Evolutionary conservation across 2,329 filamentous ascomycete genomes (phyloP).

Genomic region (Diaporthe destruens): DNA sequence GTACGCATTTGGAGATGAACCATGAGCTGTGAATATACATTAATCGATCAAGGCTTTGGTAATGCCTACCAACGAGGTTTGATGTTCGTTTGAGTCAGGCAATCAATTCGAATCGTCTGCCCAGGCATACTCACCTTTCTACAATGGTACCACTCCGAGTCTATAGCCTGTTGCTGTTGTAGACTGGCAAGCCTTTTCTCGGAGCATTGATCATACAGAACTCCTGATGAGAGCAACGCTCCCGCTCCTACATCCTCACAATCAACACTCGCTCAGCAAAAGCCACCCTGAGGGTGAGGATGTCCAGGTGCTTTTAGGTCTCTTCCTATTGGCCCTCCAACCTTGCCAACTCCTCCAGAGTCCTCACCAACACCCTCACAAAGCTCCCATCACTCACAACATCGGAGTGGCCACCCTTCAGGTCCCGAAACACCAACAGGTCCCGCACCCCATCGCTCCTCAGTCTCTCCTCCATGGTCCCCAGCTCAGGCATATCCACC

Average conservation of each 20-base stretch:
- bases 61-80: not conserved
- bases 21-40: not conserved
- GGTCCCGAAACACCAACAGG: constrained; percentile 57
- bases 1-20: too few relatives aligned
- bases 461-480: constrained; percentile 66
- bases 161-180: too few relatives aligned
- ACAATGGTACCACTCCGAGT: too few relatives aligned
- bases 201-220: not conserved
- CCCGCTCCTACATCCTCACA: not conserved
- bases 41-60: not conserved
- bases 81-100: not conserved
- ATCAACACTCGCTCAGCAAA: not conserved
- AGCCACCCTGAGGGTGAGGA: not conserved
- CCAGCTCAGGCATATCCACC: constrained; percentile 69
- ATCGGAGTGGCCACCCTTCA: constrained; percentile 72
- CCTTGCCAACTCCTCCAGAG: constrained; percentile 44
- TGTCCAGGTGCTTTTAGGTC: not conserved
- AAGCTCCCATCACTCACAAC: constrained; percentile 73
- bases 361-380: constrained; percentile 58
- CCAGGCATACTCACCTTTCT: not conserved
- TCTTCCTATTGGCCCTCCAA: not conserved
- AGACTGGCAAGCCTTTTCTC: too few relatives aligned
- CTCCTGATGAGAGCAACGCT: too few relatives aligned
- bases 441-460: constrained; percentile 52
- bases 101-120: not conserved